Base-by-base conservation (phyloP, 2,329 filamentous ascomycete species). In the Bimuria novae-zelandiae region DNA sequence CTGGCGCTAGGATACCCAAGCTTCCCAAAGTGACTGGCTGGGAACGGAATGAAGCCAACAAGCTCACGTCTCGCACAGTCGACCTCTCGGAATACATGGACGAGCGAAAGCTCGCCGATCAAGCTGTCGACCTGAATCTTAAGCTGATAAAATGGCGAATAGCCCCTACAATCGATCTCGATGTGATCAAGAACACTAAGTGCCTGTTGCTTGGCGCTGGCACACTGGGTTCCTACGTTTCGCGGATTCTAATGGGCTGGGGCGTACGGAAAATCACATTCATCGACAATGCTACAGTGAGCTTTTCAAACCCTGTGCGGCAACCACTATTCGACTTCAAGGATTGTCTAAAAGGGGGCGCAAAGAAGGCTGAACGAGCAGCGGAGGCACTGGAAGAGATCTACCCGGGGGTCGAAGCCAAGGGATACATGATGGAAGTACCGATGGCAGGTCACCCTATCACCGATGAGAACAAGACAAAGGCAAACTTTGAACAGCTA, bases 111-210 rank as follows among this genome's bases (percentile, higher is more conserved):
- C 80, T 97, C 16, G 94, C 94, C 19, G 92, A 97, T 69, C 92
- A 96, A 71, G 92, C 92, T 0, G 93, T 97, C 8, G 94, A 99
- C 68, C 82, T 99, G 53, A 99, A 99, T 68, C 80, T 97, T 55
- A 97, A 97, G 76, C 82, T 99, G 52, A 99, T 99, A 87, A 99
- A 97, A 77, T 99, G 94, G 94, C 87, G 94, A 33, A 91, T 99
- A 65, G 90, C 92, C 7, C 94, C 94, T 0, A 87, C 87, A 45
- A 82, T 99, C 35, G 84, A 97, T 69, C 83, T 99, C 8, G 92
- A 97, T 25, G 84, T 84, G 25, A 92, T 97, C 70, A 97, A 96
- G 69, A 84, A 88, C 52, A 93, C 91, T 3, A 96, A 87, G 68
- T 99, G 94, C 69, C 82, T 99, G 14, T 79, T 99, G 2, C 84